A percentile compares a stretch with the other conserved stretches of the same genome.
These are phyloP conservation scores for Alternaria brassicicola DNA, from an alignment of 2,329 filamentous ascomycete genomes.

Conservation along the genomic window DNA sequence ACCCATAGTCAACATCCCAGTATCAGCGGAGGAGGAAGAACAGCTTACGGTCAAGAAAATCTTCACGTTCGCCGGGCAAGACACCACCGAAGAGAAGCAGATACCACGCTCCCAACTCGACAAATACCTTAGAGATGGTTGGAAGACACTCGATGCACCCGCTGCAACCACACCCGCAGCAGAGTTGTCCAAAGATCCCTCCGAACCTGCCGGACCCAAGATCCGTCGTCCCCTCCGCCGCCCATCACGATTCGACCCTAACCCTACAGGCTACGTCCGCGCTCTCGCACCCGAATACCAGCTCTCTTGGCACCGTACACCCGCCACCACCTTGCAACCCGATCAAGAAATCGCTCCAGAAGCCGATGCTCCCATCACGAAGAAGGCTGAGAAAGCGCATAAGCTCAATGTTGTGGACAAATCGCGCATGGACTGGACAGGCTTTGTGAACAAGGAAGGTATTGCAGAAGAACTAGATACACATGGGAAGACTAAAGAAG, in stretches of 20 bases:
- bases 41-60: constrained; percentile 69
- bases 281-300: constrained; percentile 53
- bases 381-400: constrained; percentile 52
- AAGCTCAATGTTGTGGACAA: constrained; percentile 72
- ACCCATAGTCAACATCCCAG: constrained; percentile 14
- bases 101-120: constrained; percentile 55
- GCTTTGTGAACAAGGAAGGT: constrained; percentile 66
- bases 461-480: constrained; percentile 66
- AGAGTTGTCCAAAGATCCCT: constrained; percentile 2
- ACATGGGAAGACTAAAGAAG: constrained; percentile 66
- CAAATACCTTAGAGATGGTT: constrained; percentile 39
- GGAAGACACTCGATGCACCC: constrained; percentile 31
- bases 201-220: constrained; percentile 20
- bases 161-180: constrained; percentile 7
- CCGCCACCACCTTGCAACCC: background rate
- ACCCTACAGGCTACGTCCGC: constrained; percentile 56
- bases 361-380: constrained; percentile 17
- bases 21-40: constrained; percentile 40
- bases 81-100: constrained; percentile 73
- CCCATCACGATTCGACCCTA: constrained; percentile 58
- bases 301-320: constrained; percentile 48
- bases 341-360: constrained; percentile 26
- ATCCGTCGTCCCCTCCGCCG: constrained; percentile 48
- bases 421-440: constrained; percentile 68
- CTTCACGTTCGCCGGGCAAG: constrained; percentile 76